Percentiles rank a stretch among this genome's conserved stretches.
These are phyloP conservation scores for Nissolia schottii DNA, from an alignment of 306 rosid genomes.

Conservation along the genomic window DNA sequence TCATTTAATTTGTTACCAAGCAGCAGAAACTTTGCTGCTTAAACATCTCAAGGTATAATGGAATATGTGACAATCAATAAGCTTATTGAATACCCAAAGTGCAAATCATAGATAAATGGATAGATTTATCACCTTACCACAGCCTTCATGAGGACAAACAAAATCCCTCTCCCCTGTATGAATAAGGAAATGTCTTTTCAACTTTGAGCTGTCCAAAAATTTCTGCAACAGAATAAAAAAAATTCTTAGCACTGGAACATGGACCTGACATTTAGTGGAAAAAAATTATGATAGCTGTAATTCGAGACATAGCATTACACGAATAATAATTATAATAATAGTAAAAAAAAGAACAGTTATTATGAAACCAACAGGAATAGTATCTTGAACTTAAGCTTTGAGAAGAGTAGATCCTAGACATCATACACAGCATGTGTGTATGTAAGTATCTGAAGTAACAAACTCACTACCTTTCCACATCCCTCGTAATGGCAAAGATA, in stretches of 20 bases:
- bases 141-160: constrained; percentile 95
- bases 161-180: constrained; percentile 94
- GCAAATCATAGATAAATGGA: constrained; percentile 17
- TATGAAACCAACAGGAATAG: neutral
- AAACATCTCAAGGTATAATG: no score
- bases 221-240: constrained; percentile 60
- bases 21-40: no score
- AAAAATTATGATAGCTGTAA: neutral
- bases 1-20: no score
- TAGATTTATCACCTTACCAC: constrained; percentile 86
- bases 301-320: neutral
- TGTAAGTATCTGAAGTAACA: neutral
- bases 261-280: neutral
- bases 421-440: neutral
- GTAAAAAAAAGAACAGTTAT: neutral
- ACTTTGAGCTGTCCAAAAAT: constrained; percentile 96
- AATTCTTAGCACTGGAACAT: neutral
- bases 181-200: constrained; percentile 91
- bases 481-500: constrained; percentile 82
- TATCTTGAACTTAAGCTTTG: neutral
- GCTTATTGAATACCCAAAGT: neutral
- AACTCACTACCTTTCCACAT: constrained; percentile 80
- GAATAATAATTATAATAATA: no score
- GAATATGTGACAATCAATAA: no score
- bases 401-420: neutral